These are phyloP conservation scores for Pholiota microspora DNA, from an alignment of 768 basidiomycete species.

Conservation along the genomic window DNA sequence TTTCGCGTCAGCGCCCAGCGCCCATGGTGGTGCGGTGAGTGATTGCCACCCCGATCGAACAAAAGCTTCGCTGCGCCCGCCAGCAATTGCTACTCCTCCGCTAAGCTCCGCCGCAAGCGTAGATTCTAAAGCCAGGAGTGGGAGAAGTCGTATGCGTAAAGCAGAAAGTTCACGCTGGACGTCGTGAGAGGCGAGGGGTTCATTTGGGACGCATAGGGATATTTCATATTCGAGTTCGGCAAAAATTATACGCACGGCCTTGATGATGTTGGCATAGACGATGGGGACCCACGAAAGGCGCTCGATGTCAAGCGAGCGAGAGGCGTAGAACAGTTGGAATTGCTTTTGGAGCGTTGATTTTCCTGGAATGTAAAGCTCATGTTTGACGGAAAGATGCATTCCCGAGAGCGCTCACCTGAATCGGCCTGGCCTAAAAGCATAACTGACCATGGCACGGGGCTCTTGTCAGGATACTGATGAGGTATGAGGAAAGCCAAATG, in stretches of 20 bases:
- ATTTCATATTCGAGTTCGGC: conserved; percentile 67
- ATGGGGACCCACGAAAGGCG: conserved; percentile 76
- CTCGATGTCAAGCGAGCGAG: conserved; percentile 65
- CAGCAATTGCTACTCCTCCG: conserved; percentile 58
- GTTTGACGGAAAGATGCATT: not conserved
- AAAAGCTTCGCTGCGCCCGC: conserved; percentile 61
- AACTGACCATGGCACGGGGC: conserved; percentile 33
- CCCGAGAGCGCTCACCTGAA: conserved; percentile 35
- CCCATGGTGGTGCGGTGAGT: conserved; percentile 41
- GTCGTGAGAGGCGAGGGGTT: conserved; percentile 22
- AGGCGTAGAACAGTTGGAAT: conserved; percentile 79
- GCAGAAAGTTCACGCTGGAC: conserved; percentile 42
- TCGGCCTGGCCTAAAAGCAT: conserved; percentile 81
- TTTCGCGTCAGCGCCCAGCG: conserved; percentile 33
- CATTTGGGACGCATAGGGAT: conserved; percentile 22
- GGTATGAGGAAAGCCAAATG: not conserved
- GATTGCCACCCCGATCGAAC: conserved; percentile 76
- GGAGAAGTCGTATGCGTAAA: conserved; percentile 55
- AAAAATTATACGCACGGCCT: conserved; percentile 72
- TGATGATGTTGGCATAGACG: conserved; percentile 83
- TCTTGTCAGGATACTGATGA: not conserved
- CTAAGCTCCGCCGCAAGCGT: conserved; percentile 67
- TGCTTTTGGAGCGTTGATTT: conserved; percentile 87
- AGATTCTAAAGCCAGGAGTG: conserved; percentile 65
- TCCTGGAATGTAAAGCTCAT: conserved; percentile 29